phyloP scores from a whole-genome alignment of 2,329 filamentous ascomycete species.

The Fusarium acutatum region DNA sequence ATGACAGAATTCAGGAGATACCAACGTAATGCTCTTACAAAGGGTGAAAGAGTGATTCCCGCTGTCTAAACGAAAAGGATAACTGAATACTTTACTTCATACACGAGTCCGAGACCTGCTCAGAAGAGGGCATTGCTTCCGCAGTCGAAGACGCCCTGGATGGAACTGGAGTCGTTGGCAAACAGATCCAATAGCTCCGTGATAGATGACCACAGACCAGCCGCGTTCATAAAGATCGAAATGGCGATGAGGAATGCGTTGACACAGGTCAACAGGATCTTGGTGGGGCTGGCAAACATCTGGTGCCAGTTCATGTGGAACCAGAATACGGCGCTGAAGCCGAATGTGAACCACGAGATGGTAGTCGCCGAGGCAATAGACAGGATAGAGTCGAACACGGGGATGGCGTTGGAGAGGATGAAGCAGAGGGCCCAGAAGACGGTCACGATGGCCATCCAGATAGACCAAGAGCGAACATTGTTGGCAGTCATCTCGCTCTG shows the following conservation, averaged over 20 bases:
- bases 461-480: conserved; percentile 46
- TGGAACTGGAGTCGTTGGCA: conserved; percentile 36
- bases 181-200: conserved; percentile 45
- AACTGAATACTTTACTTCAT: conserved; percentile 14
- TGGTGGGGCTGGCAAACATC: conserved; percentile 42
- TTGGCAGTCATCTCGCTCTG: conserved; percentile 46
- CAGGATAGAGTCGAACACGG: conserved; percentile 50
- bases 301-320: conserved; percentile 49
- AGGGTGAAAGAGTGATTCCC: conserved; percentile 16
- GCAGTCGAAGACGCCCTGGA: conserved; percentile 47
- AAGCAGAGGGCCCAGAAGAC: conserved; percentile 48
- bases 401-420: conserved; percentile 49
- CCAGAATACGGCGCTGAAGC: conserved; percentile 48
- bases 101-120: conserved; percentile 17
- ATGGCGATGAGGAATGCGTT: conserved; percentile 46
- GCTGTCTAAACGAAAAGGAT: conserved; percentile 23
- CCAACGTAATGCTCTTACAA: conserved; percentile 27
- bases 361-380: conserved; percentile 48
- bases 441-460: conserved; percentile 47
- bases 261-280: conserved; percentile 41
- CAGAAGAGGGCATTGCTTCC: conserved; percentile 48
- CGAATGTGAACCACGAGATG: conserved; percentile 51
- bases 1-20: conserved; percentile 2
- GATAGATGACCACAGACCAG: conserved; percentile 48
- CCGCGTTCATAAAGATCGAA: conserved; percentile 48